These are phyloP conservation scores for Backusella tuberculispora DNA, from an alignment of 192 early-diverging fungal genomes.

Conservation along the genomic window DNA sequence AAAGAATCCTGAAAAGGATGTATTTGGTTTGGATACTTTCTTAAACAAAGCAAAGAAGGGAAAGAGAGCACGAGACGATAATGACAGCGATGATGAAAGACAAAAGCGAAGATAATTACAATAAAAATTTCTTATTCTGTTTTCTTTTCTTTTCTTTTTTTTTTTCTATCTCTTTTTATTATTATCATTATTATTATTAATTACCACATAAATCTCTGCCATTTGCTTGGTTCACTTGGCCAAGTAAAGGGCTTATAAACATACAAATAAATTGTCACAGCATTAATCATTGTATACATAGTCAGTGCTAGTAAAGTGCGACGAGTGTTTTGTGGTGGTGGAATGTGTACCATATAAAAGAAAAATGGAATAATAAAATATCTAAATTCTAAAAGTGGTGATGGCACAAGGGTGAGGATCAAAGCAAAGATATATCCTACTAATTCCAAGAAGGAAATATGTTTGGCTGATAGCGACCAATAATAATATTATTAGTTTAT, in stretches of 20 bases:
- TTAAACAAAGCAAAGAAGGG: slow-evolving; percentile 73
- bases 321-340: slow-evolving; percentile 29
- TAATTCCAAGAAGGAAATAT: slow-evolving; percentile 57
- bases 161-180: not conserved
- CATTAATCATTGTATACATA: slow-evolving; percentile 63
- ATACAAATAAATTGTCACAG: slow-evolving; percentile 75
- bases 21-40: slow-evolving; percentile 92
- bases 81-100: slow-evolving; percentile 31
- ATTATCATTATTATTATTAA: too few species aligned
- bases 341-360: slow-evolving; percentile 72
- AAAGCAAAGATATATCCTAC: slow-evolving; percentile 57
- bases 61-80: slow-evolving; percentile 45
- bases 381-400: slow-evolving; percentile 92
- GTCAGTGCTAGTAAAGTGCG: slow-evolving; percentile 46
- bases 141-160: not conserved
- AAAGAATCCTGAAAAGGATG: slow-evolving; percentile 62
- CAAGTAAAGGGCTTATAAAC: slow-evolving; percentile 76
- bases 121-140: not conserved
- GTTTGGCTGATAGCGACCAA: slow-evolving; percentile 27
- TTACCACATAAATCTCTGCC: slow-evolving; percentile 97
- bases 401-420: slow-evolving; percentile 77
- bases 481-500: slow-evolving; percentile 19
- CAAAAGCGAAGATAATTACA: slow-evolving; percentile 26
- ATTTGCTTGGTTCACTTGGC: slow-evolving; percentile 63
- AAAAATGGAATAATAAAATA: slow-evolving; percentile 92